A percentile compares a stretch with the other conserved stretches of the same genome.
Conservation (phyloP, 73 alveolate genomes). For the Paraurostyla sp. region DNA sequence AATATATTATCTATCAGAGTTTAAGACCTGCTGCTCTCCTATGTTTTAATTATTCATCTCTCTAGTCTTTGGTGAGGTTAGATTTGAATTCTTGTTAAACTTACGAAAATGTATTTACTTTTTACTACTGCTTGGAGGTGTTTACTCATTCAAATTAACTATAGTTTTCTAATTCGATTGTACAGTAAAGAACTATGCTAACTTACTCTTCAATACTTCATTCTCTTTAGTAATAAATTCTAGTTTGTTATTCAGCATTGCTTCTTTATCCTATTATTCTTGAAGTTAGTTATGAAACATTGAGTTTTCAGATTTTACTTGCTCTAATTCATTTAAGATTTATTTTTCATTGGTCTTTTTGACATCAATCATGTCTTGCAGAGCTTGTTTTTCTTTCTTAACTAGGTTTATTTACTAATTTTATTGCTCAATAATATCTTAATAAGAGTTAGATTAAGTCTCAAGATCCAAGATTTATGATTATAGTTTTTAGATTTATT, state of each 20-base stretch:
- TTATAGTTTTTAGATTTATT: neutral
- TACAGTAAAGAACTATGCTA: neutral
- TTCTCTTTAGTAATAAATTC: neutral
- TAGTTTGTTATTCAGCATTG: neutral
- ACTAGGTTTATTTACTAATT: neutral
- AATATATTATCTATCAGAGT: no score
- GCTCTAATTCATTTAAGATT: neutral
- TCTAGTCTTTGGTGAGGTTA: no score
- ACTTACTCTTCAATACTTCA: neutral
- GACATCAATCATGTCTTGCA: neutral
- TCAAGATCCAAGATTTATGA: neutral
- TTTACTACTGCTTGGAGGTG: no score
- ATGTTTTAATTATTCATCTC: no score
- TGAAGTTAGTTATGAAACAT: no score
- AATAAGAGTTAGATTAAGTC: neutral
- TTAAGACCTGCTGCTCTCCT: no score
- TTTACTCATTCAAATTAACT: no score
- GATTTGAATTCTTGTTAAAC: no score
- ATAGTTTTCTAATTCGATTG: neutral
- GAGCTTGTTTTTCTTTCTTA: conserved; percentile 4
- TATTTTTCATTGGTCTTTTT: neutral
- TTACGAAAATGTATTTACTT: no score
- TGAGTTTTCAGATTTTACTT: neutral
- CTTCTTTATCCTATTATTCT: neutral
- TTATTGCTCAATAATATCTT: neutral